Evolutionary conservation across 805 yeast species (phyloP).

Genomic region (Candida stauntonica): DNA sequence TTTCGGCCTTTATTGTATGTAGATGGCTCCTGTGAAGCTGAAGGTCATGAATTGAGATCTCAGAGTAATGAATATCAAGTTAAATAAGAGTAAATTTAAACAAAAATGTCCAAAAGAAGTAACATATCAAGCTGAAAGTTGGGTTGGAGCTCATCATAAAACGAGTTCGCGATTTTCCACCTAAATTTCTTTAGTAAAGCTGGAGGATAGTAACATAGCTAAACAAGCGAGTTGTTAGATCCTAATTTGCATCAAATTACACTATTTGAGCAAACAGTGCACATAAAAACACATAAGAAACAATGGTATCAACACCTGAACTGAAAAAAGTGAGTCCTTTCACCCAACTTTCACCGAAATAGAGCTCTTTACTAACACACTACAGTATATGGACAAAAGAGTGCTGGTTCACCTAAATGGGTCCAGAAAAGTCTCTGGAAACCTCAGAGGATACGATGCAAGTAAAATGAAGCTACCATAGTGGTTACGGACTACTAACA

Average conservation of each 20-base stretch:
- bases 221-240: too few species aligned
- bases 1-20: too few species aligned
- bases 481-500: constrained; percentile 2
- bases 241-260: too few species aligned
- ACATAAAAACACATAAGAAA: not conserved
- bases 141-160: not conserved
- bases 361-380: constrained; percentile 5
- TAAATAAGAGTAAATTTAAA: too few species aligned
- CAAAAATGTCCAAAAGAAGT: too few species aligned
- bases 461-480: not conserved
- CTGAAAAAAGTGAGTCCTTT: constrained; percentile 44
- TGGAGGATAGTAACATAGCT: too few species aligned
- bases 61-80: too few species aligned
- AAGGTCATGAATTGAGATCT: too few species aligned
- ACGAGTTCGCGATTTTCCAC: not conserved
- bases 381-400: constrained; percentile 71
- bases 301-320: constrained; percentile 61
- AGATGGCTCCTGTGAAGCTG: too few species aligned
- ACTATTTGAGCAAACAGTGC: not conserved
- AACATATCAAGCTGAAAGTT: too few species aligned
- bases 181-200: too few species aligned
- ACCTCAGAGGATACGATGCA: constrained; percentile 74
- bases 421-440: constrained; percentile 72
- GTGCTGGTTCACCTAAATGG: constrained; percentile 76
- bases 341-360: not conserved